Conservation (phyloP, 2,329 filamentous ascomycete genomes). For the Parafenestella ontariensis region DNA sequence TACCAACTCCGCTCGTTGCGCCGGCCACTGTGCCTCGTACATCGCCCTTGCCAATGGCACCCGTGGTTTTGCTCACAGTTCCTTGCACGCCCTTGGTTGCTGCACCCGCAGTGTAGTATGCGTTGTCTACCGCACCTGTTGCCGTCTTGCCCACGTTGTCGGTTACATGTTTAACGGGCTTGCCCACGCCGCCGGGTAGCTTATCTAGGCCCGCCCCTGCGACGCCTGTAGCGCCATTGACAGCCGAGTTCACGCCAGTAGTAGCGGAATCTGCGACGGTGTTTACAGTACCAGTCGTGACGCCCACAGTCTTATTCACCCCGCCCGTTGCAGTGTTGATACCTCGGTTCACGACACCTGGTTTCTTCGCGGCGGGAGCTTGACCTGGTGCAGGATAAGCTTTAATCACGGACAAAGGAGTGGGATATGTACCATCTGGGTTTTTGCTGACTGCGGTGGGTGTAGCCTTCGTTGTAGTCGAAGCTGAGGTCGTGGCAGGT, state of each 20-base stretch:
- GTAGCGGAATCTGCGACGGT: conserved; percentile 49
- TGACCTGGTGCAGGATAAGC: conserved; percentile 36
- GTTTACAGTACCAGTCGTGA: conserved; percentile 46
- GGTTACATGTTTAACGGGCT: conserved; percentile 51
- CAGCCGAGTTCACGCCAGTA: conserved; percentile 43
- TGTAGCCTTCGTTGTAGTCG: conserved; percentile 20
- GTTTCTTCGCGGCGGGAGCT: conserved; percentile 40
- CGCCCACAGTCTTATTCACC: conserved; percentile 44
- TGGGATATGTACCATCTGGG: conserved; percentile 38
- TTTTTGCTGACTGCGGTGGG: conserved; percentile 34
- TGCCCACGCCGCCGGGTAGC: conserved; percentile 43
- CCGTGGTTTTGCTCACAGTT: conserved; percentile 54
- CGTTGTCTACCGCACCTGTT: conserved; percentile 48
- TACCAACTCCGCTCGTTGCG: conserved; percentile 43
- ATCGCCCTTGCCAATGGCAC: conserved; percentile 53
- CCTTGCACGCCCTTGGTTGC: conserved; percentile 52
- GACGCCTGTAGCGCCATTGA: conserved; percentile 48
- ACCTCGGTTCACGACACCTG: conserved; percentile 42
- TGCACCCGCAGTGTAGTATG: conserved; percentile 51
- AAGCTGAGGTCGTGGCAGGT: conserved; percentile 6
- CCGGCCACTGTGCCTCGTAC: conserved; percentile 49
- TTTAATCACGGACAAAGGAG: conserved; percentile 31
- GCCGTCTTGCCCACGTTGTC: conserved; percentile 52
- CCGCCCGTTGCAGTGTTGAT: conserved; percentile 44
- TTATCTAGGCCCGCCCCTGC: conserved; percentile 48